phyloP scores from a whole-genome alignment of 1,284 basidiomycete species.

The Cryptococcus floricola region DNA sequence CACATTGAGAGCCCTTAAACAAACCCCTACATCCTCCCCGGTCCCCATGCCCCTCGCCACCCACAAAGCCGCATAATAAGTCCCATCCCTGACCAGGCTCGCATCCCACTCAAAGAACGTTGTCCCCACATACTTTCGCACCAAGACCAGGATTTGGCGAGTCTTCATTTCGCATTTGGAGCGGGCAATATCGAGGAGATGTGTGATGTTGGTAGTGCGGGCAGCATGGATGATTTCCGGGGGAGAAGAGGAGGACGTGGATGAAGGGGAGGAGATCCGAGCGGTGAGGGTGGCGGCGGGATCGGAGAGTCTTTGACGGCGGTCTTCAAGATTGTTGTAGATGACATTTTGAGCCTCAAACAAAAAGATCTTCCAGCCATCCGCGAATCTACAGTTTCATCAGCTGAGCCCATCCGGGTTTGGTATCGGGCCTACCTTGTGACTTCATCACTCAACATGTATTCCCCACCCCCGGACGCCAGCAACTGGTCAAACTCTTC shows the following conservation, averaged over 20 bases:
- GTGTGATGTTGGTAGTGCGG: conserved; percentile 29
- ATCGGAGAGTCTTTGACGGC: conserved; percentile 20
- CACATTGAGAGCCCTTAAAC: conserved; percentile 65
- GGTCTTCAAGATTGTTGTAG: conserved; percentile 40
- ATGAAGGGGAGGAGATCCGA: conserved; percentile 14
- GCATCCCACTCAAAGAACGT: conserved; percentile 74
- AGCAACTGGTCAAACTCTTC: conserved; percentile 66
- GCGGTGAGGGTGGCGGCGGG: conserved; percentile 16
- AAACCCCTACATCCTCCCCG: conserved; percentile 66
- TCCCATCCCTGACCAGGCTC: conserved; percentile 61
- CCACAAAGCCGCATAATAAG: conserved; percentile 70
- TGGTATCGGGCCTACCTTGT: conserved; percentile 53
- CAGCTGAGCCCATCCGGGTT: not conserved
- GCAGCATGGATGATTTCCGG: conserved; percentile 11
- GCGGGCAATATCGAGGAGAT: conserved; percentile 57
- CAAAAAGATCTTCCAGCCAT: conserved; percentile 56
- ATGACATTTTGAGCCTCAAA: conserved; percentile 48
- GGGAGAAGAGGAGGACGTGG: not conserved
- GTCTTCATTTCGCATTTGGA: conserved; percentile 52
- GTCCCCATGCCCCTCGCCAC: conserved; percentile 58
- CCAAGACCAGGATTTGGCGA: conserved; percentile 56
- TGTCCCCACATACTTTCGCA: conserved; percentile 49
- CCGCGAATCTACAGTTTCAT: conserved; percentile 59
- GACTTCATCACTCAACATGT: conserved; percentile 58
- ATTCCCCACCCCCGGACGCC: conserved; percentile 21